phyloP scores from a whole-genome alignment of 306 rosid species.

The Alnus glutinosa region DNA sequence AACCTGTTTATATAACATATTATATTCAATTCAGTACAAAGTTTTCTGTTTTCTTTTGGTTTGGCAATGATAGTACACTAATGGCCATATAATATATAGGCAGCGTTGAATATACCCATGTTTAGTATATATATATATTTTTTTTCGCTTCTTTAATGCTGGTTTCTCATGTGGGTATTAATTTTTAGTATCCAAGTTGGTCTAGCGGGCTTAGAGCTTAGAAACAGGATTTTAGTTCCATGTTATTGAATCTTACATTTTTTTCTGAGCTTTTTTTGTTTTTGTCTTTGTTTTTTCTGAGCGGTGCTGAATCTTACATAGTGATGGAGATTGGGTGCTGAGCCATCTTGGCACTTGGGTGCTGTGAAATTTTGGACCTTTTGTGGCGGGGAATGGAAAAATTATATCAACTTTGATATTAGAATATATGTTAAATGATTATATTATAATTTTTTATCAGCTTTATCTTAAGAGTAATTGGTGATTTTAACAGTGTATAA shows the following conservation, averaged over 20 bases:
- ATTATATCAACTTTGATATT: neutral
- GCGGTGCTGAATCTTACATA: constrained; percentile 28
- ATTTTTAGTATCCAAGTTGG: constrained; percentile 27
- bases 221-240: neutral
- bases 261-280: too few species aligned
- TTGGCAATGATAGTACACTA: constrained; percentile 16
- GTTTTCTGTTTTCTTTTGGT: constrained; percentile 24
- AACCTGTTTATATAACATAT: constrained; percentile 25
- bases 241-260: neutral
- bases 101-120: constrained; percentile 11
- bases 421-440: too few species aligned
- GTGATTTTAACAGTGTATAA: too few species aligned
- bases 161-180: constrained; percentile 30
- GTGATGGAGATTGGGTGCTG: constrained; percentile 19
- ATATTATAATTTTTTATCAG: too few species aligned
- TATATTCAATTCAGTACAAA: constrained; percentile 28
- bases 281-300: constrained; percentile 11
- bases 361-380: constrained; percentile 22
- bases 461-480: too few species aligned
- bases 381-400: constrained; percentile 11
- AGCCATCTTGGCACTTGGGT: constrained; percentile 15
- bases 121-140: too few species aligned
- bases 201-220: neutral
- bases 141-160: constrained; percentile 9
- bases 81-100: constrained; percentile 1